A percentile compares a stretch with the other conserved stretches of the same genome.
These are phyloP conservation scores for Solanum pinnatisectum DNA, from an alignment of 257 asterid genomes.

Conservation along the genomic window DNA sequence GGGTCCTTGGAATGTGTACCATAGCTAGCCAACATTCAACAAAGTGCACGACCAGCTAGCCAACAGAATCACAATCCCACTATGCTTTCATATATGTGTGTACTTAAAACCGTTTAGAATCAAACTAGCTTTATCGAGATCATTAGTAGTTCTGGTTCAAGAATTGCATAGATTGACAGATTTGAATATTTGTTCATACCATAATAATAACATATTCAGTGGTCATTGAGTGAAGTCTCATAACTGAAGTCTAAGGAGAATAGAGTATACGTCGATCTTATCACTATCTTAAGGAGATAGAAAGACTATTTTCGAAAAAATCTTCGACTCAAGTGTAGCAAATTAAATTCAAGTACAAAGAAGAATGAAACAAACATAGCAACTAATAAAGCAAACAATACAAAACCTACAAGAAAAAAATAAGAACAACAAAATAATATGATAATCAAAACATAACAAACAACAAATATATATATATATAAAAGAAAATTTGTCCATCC, in stretches of 20 bases:
- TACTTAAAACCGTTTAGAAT: background rate
- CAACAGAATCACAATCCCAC: background rate
- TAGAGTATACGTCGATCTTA: background rate
- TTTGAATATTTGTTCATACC: background rate
- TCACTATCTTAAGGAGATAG: rapidly evolving
- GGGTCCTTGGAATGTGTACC: background rate
- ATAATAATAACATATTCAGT: background rate
- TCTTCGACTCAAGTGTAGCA: rapidly evolving
- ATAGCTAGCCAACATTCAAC: background rate
- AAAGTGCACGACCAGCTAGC: background rate
- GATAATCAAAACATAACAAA: background rate
- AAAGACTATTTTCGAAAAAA: background rate
- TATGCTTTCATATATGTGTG: background rate
- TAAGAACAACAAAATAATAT: background rate
- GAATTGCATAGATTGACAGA: background rate
- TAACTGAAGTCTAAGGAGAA: background rate
- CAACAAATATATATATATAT: background rate
- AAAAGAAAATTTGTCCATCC: background rate
- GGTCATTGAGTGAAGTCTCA: too few species aligned
- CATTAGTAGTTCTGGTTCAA: background rate
- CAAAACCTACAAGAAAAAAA: background rate
- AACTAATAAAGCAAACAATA: background rate
- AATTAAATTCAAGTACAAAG: background rate
- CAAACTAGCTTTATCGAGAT: background rate
- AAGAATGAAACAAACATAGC: background rate